Evolutionary conservation across 345 rosid species (phyloP).

Genomic region (Boechera stricta): DNA sequence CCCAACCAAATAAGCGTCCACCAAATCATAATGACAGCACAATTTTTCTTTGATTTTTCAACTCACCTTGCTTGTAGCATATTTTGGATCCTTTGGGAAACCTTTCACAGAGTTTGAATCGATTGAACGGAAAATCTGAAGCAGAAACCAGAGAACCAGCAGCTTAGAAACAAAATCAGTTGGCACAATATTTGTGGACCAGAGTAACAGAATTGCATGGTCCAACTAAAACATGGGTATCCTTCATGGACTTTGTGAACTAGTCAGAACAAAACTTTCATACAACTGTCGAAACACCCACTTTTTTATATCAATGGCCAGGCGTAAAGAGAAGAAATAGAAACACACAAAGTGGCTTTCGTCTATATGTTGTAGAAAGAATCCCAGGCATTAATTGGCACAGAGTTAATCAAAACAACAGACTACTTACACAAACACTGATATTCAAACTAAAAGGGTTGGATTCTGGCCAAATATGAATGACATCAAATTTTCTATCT

Average conservation of each 20-base stretch:
- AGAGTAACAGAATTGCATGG: background rate
- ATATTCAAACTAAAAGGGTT: background rate
- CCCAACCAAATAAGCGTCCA: constrained; percentile 7
- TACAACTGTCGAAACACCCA: background rate
- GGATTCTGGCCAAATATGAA: constrained; percentile 2
- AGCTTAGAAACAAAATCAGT: background rate
- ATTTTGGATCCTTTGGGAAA: constrained; percentile 90
- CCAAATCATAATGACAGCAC: background rate
- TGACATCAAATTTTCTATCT: background rate
- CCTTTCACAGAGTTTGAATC: constrained; percentile 89
- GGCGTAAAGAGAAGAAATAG: background rate
- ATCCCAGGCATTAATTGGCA: background rate
- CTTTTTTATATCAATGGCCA: background rate
- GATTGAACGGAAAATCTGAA: constrained; percentile 91
- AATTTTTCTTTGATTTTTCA: constrained; percentile 5
- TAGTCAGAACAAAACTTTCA: background rate
- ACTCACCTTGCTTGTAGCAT: constrained; percentile 74
- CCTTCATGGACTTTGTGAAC: background rate
- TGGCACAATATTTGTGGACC: constrained; percentile 14
- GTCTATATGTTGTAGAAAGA: background rate
- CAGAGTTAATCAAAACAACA: background rate
- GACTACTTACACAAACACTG: background rate
- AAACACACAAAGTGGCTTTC: background rate
- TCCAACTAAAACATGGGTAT: background rate
- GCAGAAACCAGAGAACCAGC: constrained; percentile 32